These are phyloP conservation scores for Spathaspora boniae DNA, from an alignment of 805 yeast genomes.

Conservation along the genomic window DNA sequence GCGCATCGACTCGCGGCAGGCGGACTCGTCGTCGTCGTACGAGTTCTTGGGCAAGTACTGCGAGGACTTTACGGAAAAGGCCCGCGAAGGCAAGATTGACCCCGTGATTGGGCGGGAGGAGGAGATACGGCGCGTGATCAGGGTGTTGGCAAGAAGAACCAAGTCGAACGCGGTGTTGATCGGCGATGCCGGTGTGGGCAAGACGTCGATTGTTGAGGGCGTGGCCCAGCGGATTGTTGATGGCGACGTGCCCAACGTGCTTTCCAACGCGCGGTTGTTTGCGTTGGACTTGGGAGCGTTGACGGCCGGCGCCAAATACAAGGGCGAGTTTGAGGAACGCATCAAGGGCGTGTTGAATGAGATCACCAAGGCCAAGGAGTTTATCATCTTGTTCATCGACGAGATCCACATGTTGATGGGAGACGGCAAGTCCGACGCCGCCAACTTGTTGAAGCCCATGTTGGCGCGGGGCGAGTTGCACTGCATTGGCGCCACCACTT, in stretches of 20 bases:
- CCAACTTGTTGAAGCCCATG: constrained; percentile 94
- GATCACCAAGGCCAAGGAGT: constrained; percentile 79
- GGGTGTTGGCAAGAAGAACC: constrained; percentile 94
- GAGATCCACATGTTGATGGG: constrained; percentile 99
- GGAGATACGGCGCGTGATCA: constrained; percentile 91
- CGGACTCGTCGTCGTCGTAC: constrained; percentile 80
- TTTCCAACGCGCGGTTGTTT: constrained; percentile 76
- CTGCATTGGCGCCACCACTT: constrained; percentile 98
- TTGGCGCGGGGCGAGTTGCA: constrained; percentile 94
- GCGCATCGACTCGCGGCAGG: constrained; percentile 88
- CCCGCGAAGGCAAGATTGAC: constrained; percentile 90
- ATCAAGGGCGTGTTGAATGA: constrained; percentile 94
- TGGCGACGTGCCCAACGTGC: constrained; percentile 88
- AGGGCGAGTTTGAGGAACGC: constrained; percentile 98
- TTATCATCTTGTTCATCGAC: constrained; percentile 90
- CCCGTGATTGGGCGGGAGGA: constrained; percentile 99
- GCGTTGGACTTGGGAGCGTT: constrained; percentile 93
- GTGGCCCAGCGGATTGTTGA: constrained; percentile 97
- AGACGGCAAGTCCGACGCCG: constrained; percentile 96
- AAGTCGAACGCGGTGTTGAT: constrained; percentile 95
- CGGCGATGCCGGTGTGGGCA: constrained; percentile 99
- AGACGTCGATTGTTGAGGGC: constrained; percentile 96
- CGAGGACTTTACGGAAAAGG: constrained; percentile 87
- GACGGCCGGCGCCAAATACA: constrained; percentile 98
- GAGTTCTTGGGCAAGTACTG: constrained; percentile 91